Evolutionary conservation across 108 stramenopile species (phyloP).

Genomic region (Nitzschia palea): DNA sequence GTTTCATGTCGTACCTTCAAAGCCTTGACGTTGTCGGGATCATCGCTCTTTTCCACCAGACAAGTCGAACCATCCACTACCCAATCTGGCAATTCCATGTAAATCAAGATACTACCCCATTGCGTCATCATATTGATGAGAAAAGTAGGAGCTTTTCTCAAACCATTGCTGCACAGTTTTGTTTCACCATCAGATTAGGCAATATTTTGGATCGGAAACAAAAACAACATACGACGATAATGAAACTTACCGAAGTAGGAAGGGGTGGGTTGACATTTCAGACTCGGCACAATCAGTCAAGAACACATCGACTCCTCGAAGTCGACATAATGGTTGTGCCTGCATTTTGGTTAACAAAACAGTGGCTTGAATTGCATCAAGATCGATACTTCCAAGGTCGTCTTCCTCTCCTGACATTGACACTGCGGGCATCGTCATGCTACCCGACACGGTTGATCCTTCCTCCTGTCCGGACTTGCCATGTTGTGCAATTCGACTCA

Average conservation of each 20-base stretch:
- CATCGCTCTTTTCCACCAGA: constrained; percentile 38
- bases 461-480: neutral
- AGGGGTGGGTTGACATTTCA: constrained; percentile 44
- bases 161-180: constrained; percentile 48
- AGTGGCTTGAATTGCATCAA: neutral
- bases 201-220: no score
- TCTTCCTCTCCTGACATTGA: neutral
- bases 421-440: neutral
- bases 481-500: neutral
- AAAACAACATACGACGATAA: no score
- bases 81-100: constrained; percentile 60
- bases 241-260: constrained; percentile 46
- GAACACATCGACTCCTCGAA: constrained; percentile 70
- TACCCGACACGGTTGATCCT: neutral
- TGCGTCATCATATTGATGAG: constrained; percentile 53
- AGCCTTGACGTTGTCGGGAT: constrained; percentile 47
- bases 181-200: no score
- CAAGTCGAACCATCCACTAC: constrained; percentile 47
- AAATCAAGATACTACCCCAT: constrained; percentile 56
- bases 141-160: constrained; percentile 51
- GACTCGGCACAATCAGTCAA: constrained; percentile 43
- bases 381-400: neutral
- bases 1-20: constrained; percentile 43
- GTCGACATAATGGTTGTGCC: constrained; percentile 27
- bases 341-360: neutral